Evolutionary conservation across 139 green algal species (phyloP).

Genomic region (Haematococcus lacustris): DNA sequence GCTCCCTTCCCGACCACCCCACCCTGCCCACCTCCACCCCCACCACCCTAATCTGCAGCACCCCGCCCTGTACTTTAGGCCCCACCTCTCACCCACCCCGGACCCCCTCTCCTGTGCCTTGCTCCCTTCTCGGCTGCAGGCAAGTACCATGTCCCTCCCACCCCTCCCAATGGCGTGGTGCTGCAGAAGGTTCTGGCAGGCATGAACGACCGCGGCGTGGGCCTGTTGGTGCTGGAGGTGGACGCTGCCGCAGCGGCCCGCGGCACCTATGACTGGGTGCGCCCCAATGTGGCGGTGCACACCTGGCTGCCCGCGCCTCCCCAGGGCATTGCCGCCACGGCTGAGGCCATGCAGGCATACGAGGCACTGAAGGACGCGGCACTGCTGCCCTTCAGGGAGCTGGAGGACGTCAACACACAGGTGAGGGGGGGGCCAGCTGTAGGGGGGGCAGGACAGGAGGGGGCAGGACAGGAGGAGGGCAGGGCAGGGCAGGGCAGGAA

Average conservation of each 20-base stretch:
- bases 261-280: conserved; percentile 19
- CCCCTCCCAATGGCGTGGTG: conserved; percentile 12
- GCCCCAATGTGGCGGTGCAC: conserved; percentile 72
- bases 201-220: conserved; percentile 74
- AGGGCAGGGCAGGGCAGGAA: no score
- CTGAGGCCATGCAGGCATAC: conserved; percentile 12
- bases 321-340: not conserved
- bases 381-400: conserved; percentile 44
- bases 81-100: no score
- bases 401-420: conserved; percentile 41
- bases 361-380: conserved; percentile 20
- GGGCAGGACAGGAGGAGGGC: no score
- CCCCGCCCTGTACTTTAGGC: no score
- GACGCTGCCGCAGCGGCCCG: not conserved
- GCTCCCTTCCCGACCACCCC: no score
- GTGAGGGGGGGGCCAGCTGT: not conserved
- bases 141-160: conserved; percentile 14
- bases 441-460: conserved; percentile 2
- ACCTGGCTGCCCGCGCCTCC: conserved; percentile 55
- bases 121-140: no score
- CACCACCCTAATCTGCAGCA: no score
- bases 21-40: no score
- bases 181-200: conserved; percentile 73
- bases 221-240: conserved; percentile 63
- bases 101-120: no score